Percentiles rank a stretch among this genome's conserved stretches.
These are phyloP conservation scores for Phragmites australis DNA, from an alignment of 176 grass and related monocot species.

Conservation along the genomic window DNA sequence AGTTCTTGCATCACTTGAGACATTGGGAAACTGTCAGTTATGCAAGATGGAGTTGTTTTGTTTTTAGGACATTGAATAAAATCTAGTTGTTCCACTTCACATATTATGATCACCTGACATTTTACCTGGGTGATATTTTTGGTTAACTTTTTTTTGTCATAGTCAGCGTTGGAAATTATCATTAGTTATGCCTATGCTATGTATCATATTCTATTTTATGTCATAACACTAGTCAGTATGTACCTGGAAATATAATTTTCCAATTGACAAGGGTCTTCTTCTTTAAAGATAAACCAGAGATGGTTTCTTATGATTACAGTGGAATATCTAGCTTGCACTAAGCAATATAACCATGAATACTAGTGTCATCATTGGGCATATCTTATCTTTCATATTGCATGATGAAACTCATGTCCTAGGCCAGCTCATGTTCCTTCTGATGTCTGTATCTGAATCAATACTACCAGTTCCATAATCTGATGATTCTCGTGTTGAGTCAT, in stretches of 20 bases:
- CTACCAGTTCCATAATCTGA: neutral
- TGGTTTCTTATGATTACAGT: neutral
- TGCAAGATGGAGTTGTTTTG: neutral
- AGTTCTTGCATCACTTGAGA: neutral
- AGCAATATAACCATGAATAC: slow-evolving; percentile 1
- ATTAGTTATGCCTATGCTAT: neutral
- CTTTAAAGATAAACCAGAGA: neutral
- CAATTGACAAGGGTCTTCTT: neutral
- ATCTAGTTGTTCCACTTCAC: neutral
- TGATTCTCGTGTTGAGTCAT: neutral
- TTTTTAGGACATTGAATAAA: neutral
- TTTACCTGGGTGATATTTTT: neutral
- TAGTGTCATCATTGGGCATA: neutral
- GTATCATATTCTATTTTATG: neutral
- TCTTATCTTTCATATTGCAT: slow-evolving; percentile 16
- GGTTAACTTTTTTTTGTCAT: neutral
- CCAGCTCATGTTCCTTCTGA: slow-evolving; percentile 8
- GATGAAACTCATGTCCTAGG: slow-evolving; percentile 8
- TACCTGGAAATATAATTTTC: neutral
- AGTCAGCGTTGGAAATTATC: neutral
- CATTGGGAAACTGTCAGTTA: neutral
- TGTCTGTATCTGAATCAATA: neutral
- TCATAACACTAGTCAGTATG: neutral
- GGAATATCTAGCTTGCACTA: neutral
- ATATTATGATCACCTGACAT: neutral